phyloP scores from a whole-genome alignment of 305 asterid species.

The Plantago rigida region DNA sequence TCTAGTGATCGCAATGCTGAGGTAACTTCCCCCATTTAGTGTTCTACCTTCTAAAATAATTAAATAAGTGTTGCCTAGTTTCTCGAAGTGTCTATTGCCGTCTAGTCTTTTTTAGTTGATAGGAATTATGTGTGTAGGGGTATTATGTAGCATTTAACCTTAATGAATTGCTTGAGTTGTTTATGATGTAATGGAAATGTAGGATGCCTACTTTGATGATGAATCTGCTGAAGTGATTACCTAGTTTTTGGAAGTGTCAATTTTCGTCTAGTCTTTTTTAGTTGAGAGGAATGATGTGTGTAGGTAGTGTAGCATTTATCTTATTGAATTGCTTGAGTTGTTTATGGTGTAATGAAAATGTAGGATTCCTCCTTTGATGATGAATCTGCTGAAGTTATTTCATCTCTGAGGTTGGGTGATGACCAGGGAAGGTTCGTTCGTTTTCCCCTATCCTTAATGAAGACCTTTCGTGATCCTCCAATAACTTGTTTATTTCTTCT shows the following conservation, averaged over 20 bases:
- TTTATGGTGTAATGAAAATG: conserved; percentile 25
- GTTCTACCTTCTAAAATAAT: conserved; percentile 3
- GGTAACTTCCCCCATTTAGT: conserved; percentile 36
- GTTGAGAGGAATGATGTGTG: not conserved
- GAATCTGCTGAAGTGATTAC: no score
- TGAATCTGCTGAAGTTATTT: conserved; percentile 91
- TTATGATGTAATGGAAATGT: conserved; percentile 27
- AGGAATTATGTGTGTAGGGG: not conserved
- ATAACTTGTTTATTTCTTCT: not conserved
- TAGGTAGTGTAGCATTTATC: conserved; percentile 1
- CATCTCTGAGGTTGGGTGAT: conserved; percentile 88
- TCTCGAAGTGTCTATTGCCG: not conserved
- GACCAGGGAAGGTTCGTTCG: conserved; percentile 83
- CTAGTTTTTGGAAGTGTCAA: not conserved
- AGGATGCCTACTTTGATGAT: conserved; percentile 93
- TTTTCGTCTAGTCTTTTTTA: not conserved
- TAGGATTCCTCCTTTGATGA: conserved; percentile 94
- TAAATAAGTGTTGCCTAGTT: not conserved
- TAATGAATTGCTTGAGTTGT: conserved; percentile 7
- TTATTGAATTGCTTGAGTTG: conserved; percentile 7
- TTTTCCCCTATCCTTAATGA: not conserved
- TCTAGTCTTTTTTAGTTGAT: not conserved
- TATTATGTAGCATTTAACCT: conserved; percentile 2
- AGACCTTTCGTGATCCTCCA: not conserved
- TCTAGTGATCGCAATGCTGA: conserved; percentile 79